Base-by-base conservation (phyloP, 371 early-diverging fungal species). In the Dichotomocladium elegans region DNA sequence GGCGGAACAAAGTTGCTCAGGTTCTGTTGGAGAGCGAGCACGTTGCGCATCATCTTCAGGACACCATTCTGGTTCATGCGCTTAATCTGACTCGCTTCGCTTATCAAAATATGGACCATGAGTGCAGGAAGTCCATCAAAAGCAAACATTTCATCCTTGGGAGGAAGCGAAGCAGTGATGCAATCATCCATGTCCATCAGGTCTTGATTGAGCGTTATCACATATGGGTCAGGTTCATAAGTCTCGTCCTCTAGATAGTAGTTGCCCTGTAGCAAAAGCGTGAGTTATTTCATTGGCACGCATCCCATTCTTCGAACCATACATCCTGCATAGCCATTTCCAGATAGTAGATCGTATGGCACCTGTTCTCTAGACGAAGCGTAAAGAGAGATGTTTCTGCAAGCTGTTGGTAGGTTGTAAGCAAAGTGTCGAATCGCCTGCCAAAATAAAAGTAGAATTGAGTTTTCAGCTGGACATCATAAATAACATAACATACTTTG, bases 251-350 rank as follows among this genome's bases (percentile, higher is more conserved):
- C 89, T 17, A 92, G 62, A 43, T 70, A 68, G 56, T 91, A 92
- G 40, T 83, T 83, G 8, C 90, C 89, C 78, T 83, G 47, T 1
- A 21, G n/a, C n/a, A n/a, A n/a, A 17, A 29, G 37, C 14, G n/a
- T 9, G 17, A 15, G 27, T 27, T 15, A 28, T n/a, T 4, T 41
- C 44, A 1, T 12, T 15, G 27, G 8, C 26, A 3, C 21, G 19
- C 34, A 15, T 33, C 11, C n/a, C 24, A 15, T 12, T 41, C n/a
- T 9, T 28, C 10, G 11, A 15, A 2, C n/a, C 40, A 63, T 66
- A 88, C 91, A 77, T 95, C 95, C n/a, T 95, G 81, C 37, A 89
- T 83, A 4, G 93, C 94, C 68, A 95, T 75, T 60, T 96, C 95
- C 47, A 94, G 65, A 54, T 88, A 94, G 56, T 91, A 92, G 70